Percentiles rank a stretch among this genome's conserved stretches.
These are phyloP conservation scores for Pseudoperonospora humuli DNA, from an alignment of 352 stramenopile genomes.

Conservation along the genomic window DNA sequence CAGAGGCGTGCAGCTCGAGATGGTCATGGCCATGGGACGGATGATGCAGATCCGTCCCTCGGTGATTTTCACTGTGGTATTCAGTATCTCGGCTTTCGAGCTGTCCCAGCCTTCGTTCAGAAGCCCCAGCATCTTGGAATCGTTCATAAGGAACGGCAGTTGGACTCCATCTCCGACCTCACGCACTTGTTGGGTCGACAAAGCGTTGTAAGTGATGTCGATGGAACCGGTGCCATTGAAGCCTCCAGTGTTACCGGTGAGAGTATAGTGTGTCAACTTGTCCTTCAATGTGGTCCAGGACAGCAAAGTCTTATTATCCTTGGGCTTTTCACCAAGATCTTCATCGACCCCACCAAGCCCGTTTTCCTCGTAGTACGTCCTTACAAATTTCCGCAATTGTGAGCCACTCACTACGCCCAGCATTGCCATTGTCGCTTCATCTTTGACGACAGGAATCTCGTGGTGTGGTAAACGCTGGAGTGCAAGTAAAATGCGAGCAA, in stretches of 20 bases:
- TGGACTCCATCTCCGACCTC: constrained; percentile 7
- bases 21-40: constrained; percentile 73
- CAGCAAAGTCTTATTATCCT: constrained; percentile 19
- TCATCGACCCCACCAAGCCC: constrained; percentile 45
- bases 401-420: constrained; percentile 53
- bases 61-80: constrained; percentile 59
- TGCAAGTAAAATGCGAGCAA: constrained; percentile 60
- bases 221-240: constrained; percentile 60
- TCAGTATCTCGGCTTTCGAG: constrained; percentile 51
- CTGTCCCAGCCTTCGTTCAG: constrained; percentile 65
- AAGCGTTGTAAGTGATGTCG: constrained; percentile 60
- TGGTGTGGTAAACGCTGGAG: constrained; percentile 63
- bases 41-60: constrained; percentile 53
- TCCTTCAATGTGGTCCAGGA: constrained; percentile 62
- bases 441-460: constrained; percentile 68
- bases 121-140: constrained; percentile 68
- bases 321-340: constrained; percentile 62
- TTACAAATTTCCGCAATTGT: constrained; percentile 57
- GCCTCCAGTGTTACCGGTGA: constrained; percentile 30
- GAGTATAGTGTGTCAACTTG: constrained; percentile 37
- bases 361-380: constrained; percentile 49
- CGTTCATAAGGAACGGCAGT: constrained; percentile 78
- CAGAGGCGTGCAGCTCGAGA: constrained; percentile 69
- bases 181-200: constrained; percentile 26
- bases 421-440: constrained; percentile 57